Percentiles rank a stretch among this genome's conserved stretches.
Evolutionary conservation across 2,329 filamentous ascomycete genomes (phyloP).

Genomic region (Monosporascus sp.): DNA sequence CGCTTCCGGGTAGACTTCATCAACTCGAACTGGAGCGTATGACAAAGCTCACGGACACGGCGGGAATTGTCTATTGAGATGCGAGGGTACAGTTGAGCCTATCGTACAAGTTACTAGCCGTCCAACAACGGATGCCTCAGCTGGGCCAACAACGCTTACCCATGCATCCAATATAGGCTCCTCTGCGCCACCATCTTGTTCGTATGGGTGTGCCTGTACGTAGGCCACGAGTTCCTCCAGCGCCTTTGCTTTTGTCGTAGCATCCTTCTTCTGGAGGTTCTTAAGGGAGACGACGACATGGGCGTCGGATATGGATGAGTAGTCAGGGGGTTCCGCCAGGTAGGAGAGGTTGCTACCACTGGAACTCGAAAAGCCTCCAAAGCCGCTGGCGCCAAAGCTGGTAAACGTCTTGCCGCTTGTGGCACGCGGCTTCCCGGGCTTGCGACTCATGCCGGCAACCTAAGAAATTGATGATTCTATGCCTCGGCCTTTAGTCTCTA

Average conservation of each 20-base stretch:
- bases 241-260: slow-evolving; percentile 84
- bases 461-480: not conserved
- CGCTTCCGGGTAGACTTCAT: slow-evolving; percentile 68
- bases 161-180: slow-evolving; percentile 83
- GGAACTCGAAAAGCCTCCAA: slow-evolving; percentile 37
- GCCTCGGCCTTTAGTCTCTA: not conserved
- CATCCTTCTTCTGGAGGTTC: slow-evolving; percentile 88
- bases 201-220: slow-evolving; percentile 50
- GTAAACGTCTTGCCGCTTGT: slow-evolving; percentile 21
- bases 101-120: slow-evolving; percentile 18
- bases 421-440: slow-evolving; percentile 22
- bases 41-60: slow-evolving; percentile 81
- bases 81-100: slow-evolving; percentile 84
- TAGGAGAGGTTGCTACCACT: slow-evolving; percentile 66
- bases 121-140: not conserved
- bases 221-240: slow-evolving; percentile 76
- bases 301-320: slow-evolving; percentile 70
- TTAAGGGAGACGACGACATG: slow-evolving; percentile 88
- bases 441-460: slow-evolving; percentile 25
- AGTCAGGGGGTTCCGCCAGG: slow-evolving; percentile 77
- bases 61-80: slow-evolving; percentile 86
- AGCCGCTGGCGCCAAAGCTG: slow-evolving; percentile 23
- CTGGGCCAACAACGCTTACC: slow-evolving; percentile 44
- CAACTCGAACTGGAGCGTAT: slow-evolving; percentile 63
- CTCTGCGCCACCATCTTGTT: slow-evolving; percentile 60